phyloP scores from a whole-genome alignment of 495 filamentous ascomycete genomes.

The Articulospora tetracladia region DNA sequence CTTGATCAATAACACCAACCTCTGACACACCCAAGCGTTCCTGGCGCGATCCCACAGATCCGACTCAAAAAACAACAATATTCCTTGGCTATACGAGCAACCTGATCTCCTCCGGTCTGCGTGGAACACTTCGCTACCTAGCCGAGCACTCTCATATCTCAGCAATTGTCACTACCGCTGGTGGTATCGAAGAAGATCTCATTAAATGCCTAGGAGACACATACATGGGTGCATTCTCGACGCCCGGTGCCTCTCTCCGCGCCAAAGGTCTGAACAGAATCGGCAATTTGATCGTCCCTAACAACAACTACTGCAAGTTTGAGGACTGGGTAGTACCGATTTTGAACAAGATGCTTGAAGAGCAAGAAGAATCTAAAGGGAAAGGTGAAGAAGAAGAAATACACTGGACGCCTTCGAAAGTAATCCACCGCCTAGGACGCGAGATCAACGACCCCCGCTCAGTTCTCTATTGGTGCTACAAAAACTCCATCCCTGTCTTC shows the following conservation, averaged over 20 bases:
- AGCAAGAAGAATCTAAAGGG: conserved; percentile 68
- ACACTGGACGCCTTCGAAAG: conserved; percentile 85
- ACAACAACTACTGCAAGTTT: conserved; percentile 93
- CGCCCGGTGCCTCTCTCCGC: conserved; percentile 69
- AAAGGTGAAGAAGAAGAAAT: conserved; percentile 59
- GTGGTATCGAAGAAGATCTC: conserved; percentile 95
- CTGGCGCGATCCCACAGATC: conserved; percentile 66
- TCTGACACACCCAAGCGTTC: conserved; percentile 48
- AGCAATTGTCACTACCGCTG: conserved; percentile 90
- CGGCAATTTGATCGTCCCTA: conserved; percentile 94
- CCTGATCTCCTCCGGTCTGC: conserved; percentile 89
- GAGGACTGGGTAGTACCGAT: conserved; percentile 97
- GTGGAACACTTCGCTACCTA: conserved; percentile 86
- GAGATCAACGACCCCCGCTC: conserved; percentile 89
- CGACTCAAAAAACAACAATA: conserved; percentile 74
- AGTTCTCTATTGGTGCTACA: conserved; percentile 91
- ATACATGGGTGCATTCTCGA: conserved; percentile 81
- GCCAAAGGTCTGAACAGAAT: conserved; percentile 88
- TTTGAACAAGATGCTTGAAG: conserved; percentile 82
- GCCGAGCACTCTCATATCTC: conserved; percentile 89
- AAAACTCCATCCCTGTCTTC: conserved; percentile 93
- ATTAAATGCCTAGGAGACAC: conserved; percentile 96
- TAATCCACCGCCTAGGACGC: conserved; percentile 80
- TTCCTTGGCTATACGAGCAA: conserved; percentile 98
- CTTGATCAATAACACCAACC: not conserved